Evolutionary conservation across 2,329 filamentous ascomycete species (phyloP).

Genomic region (Aureobasidium sp.): DNA sequence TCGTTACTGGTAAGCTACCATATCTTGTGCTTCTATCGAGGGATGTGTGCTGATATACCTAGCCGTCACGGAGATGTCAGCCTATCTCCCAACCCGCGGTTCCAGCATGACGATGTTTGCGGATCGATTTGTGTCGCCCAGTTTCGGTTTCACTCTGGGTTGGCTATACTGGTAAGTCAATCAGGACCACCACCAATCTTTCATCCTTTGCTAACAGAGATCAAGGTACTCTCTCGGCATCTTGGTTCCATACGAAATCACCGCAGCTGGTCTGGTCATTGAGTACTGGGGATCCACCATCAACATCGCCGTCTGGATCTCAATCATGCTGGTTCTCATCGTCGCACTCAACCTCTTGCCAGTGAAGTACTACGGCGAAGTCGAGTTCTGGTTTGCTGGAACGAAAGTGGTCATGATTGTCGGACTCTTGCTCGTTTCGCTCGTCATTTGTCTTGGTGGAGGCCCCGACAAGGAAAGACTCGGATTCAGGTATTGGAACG

Average conservation of each 20-base stretch:
- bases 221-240: slow-evolving; percentile 30
- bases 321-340: slow-evolving; percentile 29
- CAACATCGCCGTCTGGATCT: slow-evolving; percentile 33
- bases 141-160: slow-evolving; percentile 38
- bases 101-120: slow-evolving; percentile 42
- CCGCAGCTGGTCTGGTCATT: slow-evolving; percentile 28
- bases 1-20: slow-evolving; percentile 31
- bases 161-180: slow-evolving; percentile 29
- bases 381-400: slow-evolving; percentile 44
- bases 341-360: slow-evolving; percentile 40
- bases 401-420: slow-evolving; percentile 43
- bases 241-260: slow-evolving; percentile 29
- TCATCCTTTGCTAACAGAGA: not conserved
- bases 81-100: slow-evolving; percentile 49
- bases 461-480: slow-evolving; percentile 42
- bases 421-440: slow-evolving; percentile 42
- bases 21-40: slow-evolving; percentile 24
- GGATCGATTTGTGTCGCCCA: slow-evolving; percentile 35
- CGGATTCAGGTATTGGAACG: slow-evolving; percentile 43
- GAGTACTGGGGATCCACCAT: slow-evolving; percentile 29
- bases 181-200: too few species aligned
- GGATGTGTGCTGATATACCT: not conserved
- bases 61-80: slow-evolving; percentile 44
- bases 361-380: slow-evolving; percentile 43
- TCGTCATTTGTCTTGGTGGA: slow-evolving; percentile 50